These are phyloP conservation scores for Zymoseptoria tritici DNA, from an alignment of 2,329 filamentous ascomycete species.

Conservation along the genomic window DNA sequence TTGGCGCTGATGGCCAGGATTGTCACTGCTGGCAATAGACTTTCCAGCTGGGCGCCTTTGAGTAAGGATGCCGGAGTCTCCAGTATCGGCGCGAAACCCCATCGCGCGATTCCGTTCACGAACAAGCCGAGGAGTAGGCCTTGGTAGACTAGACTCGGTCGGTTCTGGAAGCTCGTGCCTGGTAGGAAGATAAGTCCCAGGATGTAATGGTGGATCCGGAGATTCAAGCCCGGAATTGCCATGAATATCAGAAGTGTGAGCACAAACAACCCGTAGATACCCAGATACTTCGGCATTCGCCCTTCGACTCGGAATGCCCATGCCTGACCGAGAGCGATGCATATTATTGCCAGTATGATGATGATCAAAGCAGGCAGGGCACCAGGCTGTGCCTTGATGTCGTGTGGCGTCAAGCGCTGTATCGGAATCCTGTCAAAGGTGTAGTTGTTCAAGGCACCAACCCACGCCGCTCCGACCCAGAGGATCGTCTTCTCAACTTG, in stretches of 20 bases:
- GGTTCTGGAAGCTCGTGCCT: conserved; percentile 80
- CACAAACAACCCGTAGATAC: conserved; percentile 65
- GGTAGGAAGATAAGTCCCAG: conserved; percentile 78
- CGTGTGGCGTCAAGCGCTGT: conserved; percentile 80
- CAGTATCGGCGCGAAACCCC: conserved; percentile 85
- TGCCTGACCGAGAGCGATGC: conserved; percentile 65
- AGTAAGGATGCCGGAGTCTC: conserved; percentile 70
- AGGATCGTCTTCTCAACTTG: conserved; percentile 85
- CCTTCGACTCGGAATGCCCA: conserved; percentile 83
- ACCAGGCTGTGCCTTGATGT: conserved; percentile 81
- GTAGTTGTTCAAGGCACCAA: conserved; percentile 88
- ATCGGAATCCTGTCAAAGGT: conserved; percentile 93
- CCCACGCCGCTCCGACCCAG: conserved; percentile 85
- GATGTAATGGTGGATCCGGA: conserved; percentile 94
- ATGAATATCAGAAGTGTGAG: conserved; percentile 62
- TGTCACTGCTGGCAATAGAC: conserved; percentile 48
- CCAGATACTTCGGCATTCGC: conserved; percentile 67
- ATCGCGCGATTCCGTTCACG: conserved; percentile 86
- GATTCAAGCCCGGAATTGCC: conserved; percentile 64
- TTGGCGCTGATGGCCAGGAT: conserved; percentile 41
- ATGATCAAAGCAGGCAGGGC: conserved; percentile 74
- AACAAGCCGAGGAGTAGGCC: conserved; percentile 85
- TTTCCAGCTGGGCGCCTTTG: conserved; percentile 47
- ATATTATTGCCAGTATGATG: conserved; percentile 63
- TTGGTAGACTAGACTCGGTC: conserved; percentile 78